A percentile compares a stretch with the other conserved stretches of the same genome.
Conservation (phyloP, 2,329 filamentous ascomycete species). For the Exserohilum turcica region DNA sequence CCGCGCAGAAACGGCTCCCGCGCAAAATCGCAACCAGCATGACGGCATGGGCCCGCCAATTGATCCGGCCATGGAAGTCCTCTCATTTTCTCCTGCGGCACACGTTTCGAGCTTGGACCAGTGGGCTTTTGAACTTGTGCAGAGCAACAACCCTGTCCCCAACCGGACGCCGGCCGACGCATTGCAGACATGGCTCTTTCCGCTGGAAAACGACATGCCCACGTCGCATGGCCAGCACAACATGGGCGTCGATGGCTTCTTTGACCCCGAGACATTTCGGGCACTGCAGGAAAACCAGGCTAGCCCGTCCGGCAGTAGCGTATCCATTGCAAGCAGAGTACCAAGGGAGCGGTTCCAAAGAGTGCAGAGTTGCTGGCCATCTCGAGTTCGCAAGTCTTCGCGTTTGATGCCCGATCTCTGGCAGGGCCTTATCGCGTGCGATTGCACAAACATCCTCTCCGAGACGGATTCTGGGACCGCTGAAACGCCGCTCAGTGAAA, state of each 20-base stretch:
- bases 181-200: slow-evolving; percentile 46
- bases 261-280: slow-evolving; percentile 36
- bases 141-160: slow-evolving; percentile 44
- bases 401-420: slow-evolving; percentile 45
- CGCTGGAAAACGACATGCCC: slow-evolving; percentile 39
- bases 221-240: slow-evolving; percentile 35
- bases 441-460: slow-evolving; percentile 45
- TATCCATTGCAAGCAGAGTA: slow-evolving; percentile 46
- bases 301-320: slow-evolving; percentile 44
- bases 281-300: slow-evolving; percentile 32
- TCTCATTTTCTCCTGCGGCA: slow-evolving; percentile 43
- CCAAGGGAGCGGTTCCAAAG: slow-evolving; percentile 47
- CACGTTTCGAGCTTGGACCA: slow-evolving; percentile 45
- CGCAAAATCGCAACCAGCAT: slow-evolving; percentile 33
- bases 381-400: slow-evolving; percentile 36
- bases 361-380: slow-evolving; percentile 48
- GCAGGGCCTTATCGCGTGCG: slow-evolving; percentile 37
- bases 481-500: slow-evolving; percentile 34
- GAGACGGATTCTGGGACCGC: slow-evolving; percentile 31
- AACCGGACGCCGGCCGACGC: slow-evolving; percentile 45
- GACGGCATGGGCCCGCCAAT: slow-evolving; percentile 46
- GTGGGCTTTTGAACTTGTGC: slow-evolving; percentile 47
- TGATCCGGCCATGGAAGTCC: slow-evolving; percentile 45
- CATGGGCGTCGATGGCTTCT: slow-evolving; percentile 39
- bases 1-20: slow-evolving; percentile 28